A percentile compares a stretch with the other conserved stretches of the same genome.
These are phyloP conservation scores for Eucalyptus polyanthemos DNA, from an alignment of 345 rosid genomes.

Conservation along the genomic window DNA sequence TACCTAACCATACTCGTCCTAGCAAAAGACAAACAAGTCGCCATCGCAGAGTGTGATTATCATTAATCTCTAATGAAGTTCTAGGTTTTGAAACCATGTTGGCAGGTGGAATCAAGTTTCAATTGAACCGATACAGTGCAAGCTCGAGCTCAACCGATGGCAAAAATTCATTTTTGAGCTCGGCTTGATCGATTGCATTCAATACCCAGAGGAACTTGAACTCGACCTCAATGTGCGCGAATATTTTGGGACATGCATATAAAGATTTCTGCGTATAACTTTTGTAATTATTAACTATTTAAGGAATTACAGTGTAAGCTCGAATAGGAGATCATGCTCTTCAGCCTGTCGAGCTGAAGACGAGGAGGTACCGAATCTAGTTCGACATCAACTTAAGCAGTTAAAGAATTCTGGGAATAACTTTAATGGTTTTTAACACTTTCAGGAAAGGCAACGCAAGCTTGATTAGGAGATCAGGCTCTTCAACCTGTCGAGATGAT, in stretches of 20 bases:
- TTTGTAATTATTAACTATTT: not conserved
- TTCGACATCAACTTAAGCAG: not conserved
- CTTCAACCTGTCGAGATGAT: not conserved
- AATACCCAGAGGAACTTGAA: too few relatives aligned
- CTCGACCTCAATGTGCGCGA: not conserved
- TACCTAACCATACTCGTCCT: not conserved
- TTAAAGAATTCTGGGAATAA: not conserved
- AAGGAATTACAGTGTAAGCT: not conserved
- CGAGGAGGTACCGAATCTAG: not conserved
- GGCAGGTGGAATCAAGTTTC: not conserved
- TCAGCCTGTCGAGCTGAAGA: not conserved
- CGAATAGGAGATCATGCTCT: not conserved
- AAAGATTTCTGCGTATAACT: not conserved
- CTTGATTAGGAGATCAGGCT: not conserved
- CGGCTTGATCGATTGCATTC: too few relatives aligned
- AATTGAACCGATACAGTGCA: not conserved
- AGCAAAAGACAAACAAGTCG: not conserved
- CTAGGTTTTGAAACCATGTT: not conserved
- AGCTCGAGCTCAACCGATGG: not conserved
- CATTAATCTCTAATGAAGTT: not conserved
- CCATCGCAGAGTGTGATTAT: not conserved
- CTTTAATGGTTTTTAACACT: not conserved
- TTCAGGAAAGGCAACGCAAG: not conserved
- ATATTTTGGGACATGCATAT: accelerated
- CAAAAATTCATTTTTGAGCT: too few relatives aligned